Base-by-base conservation (phyloP, 176 grass and related monocot species). In the Bonia amplexicaulis region DNA sequence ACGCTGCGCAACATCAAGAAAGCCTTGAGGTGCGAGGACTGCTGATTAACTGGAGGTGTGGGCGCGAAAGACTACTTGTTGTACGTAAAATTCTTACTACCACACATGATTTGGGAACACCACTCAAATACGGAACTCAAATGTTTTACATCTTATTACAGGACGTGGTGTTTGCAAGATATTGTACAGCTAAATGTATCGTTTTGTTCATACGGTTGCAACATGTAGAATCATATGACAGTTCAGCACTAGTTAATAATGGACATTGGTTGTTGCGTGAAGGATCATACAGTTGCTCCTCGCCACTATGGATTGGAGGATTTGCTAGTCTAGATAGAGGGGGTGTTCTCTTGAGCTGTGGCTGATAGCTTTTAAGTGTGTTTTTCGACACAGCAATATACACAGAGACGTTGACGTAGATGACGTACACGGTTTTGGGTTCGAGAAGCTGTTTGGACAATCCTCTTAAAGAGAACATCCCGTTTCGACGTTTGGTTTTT, bases 1-100 rank as follows among this genome's bases (percentile, higher is more conserved):
- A 92, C 88, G 2, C 19, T 94, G 86, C 86, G 75, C 44, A 93
- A 93, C 39, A 89, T 98, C 54, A 90, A 81, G 89, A 92, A 72
- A 62, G 88, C 93, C 27, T 59, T 92, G 68, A 2, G 86, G 42
- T 92, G 91, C 75, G 74, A 92, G 46, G 87, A 92, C 39, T 20
- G 54, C 3, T 79, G 40, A 74, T 54, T 26, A 55, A 55, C 19
- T 3, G 19, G 52, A 55, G 19, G 1, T 2, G 22, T 5, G 58
- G n/a, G n/a, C n/a, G 10, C 58, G 9, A 61, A 26, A 25, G 22
- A 61, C 58, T 26, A 25, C 58, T 60, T 25, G 6, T 54, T 60
- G 55, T 58, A 58, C 20, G 23, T 10, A 58, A n/a, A 63, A 29
- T 20, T 20, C 4, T 15, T 31, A 16, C 58, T 16, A n/a, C 2